phyloP scores from a whole-genome alignment of 768 basidiomycete genomes.

The Kwoniella newhampshirensis region DNA sequence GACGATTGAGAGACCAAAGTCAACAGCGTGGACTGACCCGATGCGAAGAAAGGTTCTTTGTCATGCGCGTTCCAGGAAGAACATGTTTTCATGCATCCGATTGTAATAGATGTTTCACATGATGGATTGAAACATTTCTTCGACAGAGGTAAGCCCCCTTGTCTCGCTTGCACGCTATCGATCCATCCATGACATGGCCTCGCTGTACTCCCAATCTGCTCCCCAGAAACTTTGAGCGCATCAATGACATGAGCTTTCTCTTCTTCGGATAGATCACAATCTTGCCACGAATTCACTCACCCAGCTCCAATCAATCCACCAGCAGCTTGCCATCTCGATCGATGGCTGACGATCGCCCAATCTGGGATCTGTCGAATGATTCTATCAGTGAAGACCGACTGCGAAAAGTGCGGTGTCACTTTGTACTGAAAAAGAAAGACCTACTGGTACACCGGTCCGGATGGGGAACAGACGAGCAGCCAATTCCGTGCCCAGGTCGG shows the following conservation, averaged over 20 bases:
- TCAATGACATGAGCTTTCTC: too few species aligned
- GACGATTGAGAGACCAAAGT: too few species aligned
- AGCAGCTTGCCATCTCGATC: conserved; percentile 64
- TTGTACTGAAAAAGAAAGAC: conserved; percentile 9
- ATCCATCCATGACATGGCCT: conserved; percentile 49
- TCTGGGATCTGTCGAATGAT: conserved; percentile 60
- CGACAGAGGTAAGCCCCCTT: too few species aligned
- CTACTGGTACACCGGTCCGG: conserved; percentile 69
- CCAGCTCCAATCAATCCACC: conserved; percentile 76
- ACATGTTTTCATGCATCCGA: too few species aligned
- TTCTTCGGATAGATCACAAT: neutral
- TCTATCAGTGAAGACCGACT: too few species aligned
- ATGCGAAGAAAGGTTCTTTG: too few species aligned
- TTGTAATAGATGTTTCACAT: too few species aligned
- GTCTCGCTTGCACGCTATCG: conserved; percentile 6
- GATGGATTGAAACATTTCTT: too few species aligned
- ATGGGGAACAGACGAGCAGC: conserved; percentile 74
- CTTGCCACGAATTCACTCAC: conserved; percentile 53
- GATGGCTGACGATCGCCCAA: conserved; percentile 67
- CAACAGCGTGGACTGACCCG: too few species aligned
- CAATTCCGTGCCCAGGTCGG: conserved; percentile 64
- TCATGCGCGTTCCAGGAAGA: too few species aligned
- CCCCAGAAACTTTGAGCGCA: conserved; percentile 46
- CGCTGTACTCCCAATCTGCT: conserved; percentile 47
- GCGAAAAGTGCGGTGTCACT: neutral